Evolutionary conservation across 2,329 filamentous ascomycete genomes (phyloP), one percentile per base, ranked within the genome.

Genomic region (Triangularia setosa): DNA sequence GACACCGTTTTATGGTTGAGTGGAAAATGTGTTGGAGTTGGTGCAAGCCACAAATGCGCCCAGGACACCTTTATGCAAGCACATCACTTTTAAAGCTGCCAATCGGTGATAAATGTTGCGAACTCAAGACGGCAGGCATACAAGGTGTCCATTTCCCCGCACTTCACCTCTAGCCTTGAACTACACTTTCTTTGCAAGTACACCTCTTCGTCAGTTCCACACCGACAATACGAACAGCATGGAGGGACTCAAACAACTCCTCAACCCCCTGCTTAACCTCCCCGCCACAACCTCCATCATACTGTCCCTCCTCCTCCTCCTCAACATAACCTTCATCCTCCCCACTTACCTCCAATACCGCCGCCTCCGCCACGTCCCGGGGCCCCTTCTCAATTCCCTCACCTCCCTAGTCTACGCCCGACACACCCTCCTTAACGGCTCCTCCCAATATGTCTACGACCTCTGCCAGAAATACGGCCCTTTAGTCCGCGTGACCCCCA

Each of bases 311-410:
- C 33, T 40, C 16, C 4, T 40, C 33, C 33, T 40, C 14, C 7
- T 40, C 14, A n/a, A 3, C 14, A 40, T 14, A 3, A 1, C 6
- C 3, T n/a, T 40, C 33, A 40, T 40, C 12, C 12, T 40, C 33
- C 33, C 33, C 33, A 35, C 33, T 14, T 53, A 58, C 35, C 21
- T 18, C n/a, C 28, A 54, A 16, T 64, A 55, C 55, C 16, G 24
- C 14, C 44, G 58, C 21, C 57, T 64, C 7, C 27, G 24, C 16
- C 62, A 64, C 23, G 21, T 64, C 30, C 62, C 62, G 2, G 62
- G 62, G 2, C 62, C 62, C n/a, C 54, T 60, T 30, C 56, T 64
- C 33, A 62, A 62, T 35, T 58, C 61, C 53, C 24, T 62, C 30
- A 58, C 61, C 6, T 55, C 61, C 8, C 30, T 62, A 1, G 61